Evolutionary conservation across 1,139 yeast genomes (phyloP), one percentile per base, ranked within the genome.

Genomic region (Protomyces macrosporus): DNA sequence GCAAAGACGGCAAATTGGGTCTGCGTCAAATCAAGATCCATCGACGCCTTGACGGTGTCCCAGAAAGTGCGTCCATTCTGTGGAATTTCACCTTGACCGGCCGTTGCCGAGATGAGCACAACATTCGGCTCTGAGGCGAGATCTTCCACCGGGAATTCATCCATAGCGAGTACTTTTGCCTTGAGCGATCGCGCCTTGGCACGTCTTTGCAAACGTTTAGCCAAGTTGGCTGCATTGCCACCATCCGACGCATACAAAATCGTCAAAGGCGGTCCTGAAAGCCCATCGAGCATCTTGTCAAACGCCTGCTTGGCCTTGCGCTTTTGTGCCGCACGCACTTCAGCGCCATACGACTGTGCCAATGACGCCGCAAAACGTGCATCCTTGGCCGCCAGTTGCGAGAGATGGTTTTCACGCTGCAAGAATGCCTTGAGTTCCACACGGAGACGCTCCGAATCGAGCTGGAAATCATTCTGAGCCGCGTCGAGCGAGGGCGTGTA

Each of bases 31-130:
- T 89, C 98, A 54, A 90, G 76, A 1, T 70, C 65, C 1, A 69
- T 54, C 0, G 96, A 91, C 9, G 90, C 79, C 69, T 84, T 86
- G 72, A 93, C 74, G 66, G 87, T 84, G 69, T 81, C 80, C 95
- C 96, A 88, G 67, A 91, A 83, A 77, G 93, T 56, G 14, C 80
- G 78, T 0, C 88, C 86, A 72, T 90, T 90, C 60, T 88, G 75
- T 0, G 99, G 98, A 37, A 93, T 74, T 69, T 88, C 97, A 23
- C 99, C 99, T 73, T 93, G 98, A 3, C 98, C 98, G 0, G 96
- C 88, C 0, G 99, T 93, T 0, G 97, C 86, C 71, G 95, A 87
- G 6, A 93, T 73, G 0, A 91, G 77, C 3, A 91, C 79, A 53
- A 90, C 77, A 53, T 80, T 77, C 42, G 76, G 72, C 55, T 82